A percentile compares a stretch with the other conserved stretches of the same genome.
Evolutionary conservation across 345 rosid genomes (phyloP).

Genomic region (Brassica napus): Da-Ae NC_063447.1:6548001-6548500

Average conservation of each 20-base stretch:
- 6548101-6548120: background rate
- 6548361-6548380: background rate
- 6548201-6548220: background rate
- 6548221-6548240: constrained; percentile 26
- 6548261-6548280: background rate
- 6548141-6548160: constrained; percentile 23
- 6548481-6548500: background rate
- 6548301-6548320: background rate
- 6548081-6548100: constrained; percentile 29
- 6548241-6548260: background rate
- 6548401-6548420: background rate
- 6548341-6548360: constrained; percentile 2
- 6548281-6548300: constrained; percentile 3
- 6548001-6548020: constrained; percentile 30
- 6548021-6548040: constrained; percentile 26
- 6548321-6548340: background rate
- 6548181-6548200: constrained; percentile 15
- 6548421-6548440: background rate
- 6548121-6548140: background rate
- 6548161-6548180: constrained; percentile 9
- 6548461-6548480: background rate
- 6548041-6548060: constrained; percentile 28
- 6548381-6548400: background rate
- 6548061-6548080: constrained; percentile 32
- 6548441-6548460: background rate